Evolutionary conservation across 2,329 filamentous ascomycete species (phyloP), one percentile per base, ranked within the genome.

Genomic region (Drechslerella stenobrocha): DNA sequence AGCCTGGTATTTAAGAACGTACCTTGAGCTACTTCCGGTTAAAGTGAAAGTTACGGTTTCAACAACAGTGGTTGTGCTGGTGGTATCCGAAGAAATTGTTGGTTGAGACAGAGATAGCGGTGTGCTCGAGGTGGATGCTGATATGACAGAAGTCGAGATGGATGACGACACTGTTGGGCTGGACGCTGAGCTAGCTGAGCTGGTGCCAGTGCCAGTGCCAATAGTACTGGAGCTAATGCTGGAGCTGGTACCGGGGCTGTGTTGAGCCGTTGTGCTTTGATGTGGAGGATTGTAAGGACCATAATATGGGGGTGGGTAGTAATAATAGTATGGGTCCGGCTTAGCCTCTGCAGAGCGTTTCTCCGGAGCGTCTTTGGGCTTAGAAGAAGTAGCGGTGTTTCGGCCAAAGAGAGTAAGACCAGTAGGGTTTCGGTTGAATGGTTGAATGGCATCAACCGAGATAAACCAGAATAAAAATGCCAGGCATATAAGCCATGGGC

Each of bases 341-440:
- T 55, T 42, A 2, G 53, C 48, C 24, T 60, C 32, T 22, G 63
- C 55, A 35, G 63, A 67, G 24, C 63, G 63, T 52, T 60, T 67
- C 34, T 60, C 24, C 11, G 55, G 53, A 32, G 26, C 34, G 30
- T 51, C 57, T 22, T 30, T 44, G 24, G 48, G 48, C 34, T 55
- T 67, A 9, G 53, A 51, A 5, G 59, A 51, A 9, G 55, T 51
- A 34, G 20, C 37, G 20, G 34, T 20, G 42, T 67, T 60, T 40
- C 34, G 63, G 18, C 26, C 63, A 59, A 67, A 59, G 44, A 67
- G 24, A 24, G 51, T 52, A 20, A 55, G 37, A 13, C 48, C 63
- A 45, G 52, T 53, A 18, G 61, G 61, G n/a, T 59, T 66, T 20
- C 55, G 50, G 34, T 60, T 56, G 20, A 60, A 46, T 28, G 45